Evolutionary conservation across 2,329 filamentous ascomycete species (phyloP), one percentile per base, ranked within the genome.

Genomic region (Trichoderma harzianum): DNA sequence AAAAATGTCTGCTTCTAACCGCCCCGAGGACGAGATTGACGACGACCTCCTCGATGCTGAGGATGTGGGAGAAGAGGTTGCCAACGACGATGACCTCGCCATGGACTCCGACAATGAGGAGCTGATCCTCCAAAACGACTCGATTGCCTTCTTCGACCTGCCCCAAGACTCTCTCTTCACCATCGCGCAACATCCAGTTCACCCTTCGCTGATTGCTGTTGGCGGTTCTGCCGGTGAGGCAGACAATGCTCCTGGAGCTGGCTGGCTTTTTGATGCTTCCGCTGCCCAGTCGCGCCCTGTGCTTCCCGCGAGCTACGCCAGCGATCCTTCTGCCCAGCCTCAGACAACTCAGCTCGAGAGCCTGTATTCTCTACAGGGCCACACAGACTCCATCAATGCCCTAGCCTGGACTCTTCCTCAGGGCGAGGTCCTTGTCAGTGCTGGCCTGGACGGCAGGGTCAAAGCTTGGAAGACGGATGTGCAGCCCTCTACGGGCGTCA

Each of bases 111-210:
- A 88, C 72, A 89, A 90, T 69, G 87, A 91, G 76, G 93, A 96
- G 80, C 90, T 98, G 55, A 84, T 89, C 55, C 86, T 98, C 7
- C 90, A 96, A 74, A 99, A 98, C 86, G 95, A 99, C 86, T 97
- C 94, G 75, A 86, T 91, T 75, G 95, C 94, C 73, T 95, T 97
- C 85, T 98, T 98, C 79, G 96, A 98, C 84, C 82, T 84, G 43
- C 94, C 98, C 84, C 92, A 90, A 76, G 94, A 98, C 86, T 95
- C 92, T 73, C 92, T 99, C 78, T 99, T 98, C 85, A 90, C 93
- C 82, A 96, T 99, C 80, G 94, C 95, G 21, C 94, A 97, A 80
- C 96, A 99, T 80, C 96, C 96, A 5, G 85, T 90, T 7, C 87
- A 92, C 78, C 89, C 92, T 7, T 86, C 90, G 24, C 90, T 98